Conservation (phyloP, 2,329 filamentous ascomycete species). For the Alternaria sp. region DNA sequence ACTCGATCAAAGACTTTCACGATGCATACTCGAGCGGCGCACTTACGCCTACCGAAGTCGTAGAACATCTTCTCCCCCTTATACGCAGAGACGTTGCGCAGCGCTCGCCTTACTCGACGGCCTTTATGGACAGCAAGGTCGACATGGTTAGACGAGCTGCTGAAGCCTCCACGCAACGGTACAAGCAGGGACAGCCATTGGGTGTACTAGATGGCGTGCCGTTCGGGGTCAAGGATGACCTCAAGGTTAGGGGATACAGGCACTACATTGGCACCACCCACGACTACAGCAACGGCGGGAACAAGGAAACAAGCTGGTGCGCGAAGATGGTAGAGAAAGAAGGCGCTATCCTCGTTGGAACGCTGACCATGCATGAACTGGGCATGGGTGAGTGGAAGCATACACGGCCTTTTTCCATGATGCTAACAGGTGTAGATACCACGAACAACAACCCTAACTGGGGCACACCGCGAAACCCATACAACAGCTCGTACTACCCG, state of each 20-base stretch:
- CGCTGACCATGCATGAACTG: slow-evolving; percentile 81
- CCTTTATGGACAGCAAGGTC: slow-evolving; percentile 74
- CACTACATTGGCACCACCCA: slow-evolving; percentile 71
- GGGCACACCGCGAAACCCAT: slow-evolving; percentile 80
- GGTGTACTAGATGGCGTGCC: slow-evolving; percentile 82
- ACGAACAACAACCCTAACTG: slow-evolving; percentile 81
- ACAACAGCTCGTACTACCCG: slow-evolving; percentile 78
- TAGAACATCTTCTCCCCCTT: slow-evolving; percentile 73
- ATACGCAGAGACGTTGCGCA: slow-evolving; percentile 67
- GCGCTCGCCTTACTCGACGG: slow-evolving; percentile 70
- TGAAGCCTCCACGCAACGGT: slow-evolving; percentile 75
- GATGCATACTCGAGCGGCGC: slow-evolving; percentile 74
- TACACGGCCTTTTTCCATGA: not conserved
- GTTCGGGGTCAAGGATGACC: slow-evolving; percentile 84
- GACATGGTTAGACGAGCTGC: slow-evolving; percentile 73
- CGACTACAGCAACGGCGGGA: slow-evolving; percentile 61
- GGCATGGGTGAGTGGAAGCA: slow-evolving; percentile 65
- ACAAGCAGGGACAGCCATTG: slow-evolving; percentile 69
- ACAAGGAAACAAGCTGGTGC: slow-evolving; percentile 71
- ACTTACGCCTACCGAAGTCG: slow-evolving; percentile 75
- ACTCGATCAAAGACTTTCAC: slow-evolving; percentile 78
- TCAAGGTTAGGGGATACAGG: slow-evolving; percentile 74
- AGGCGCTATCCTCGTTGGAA: slow-evolving; percentile 78
- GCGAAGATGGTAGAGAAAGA: slow-evolving; percentile 74
- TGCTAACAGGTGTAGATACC: slow-evolving; percentile 63